Base-by-base conservation (phyloP, 345 rosid species). In the Eucalyptus coolabah region DNA sequence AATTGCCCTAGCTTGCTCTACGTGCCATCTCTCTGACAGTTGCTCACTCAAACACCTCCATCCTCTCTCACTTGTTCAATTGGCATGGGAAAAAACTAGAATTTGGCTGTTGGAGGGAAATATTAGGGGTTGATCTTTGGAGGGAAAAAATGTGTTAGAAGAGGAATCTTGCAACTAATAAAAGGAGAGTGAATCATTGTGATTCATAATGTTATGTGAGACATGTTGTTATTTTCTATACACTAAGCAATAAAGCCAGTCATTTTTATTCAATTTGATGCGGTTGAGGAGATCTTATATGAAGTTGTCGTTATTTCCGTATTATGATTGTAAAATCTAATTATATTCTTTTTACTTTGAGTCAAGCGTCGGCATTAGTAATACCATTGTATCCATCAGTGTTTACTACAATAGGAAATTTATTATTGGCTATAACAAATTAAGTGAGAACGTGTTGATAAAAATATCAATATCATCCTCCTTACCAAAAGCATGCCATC, bases 281-380 rank as follows among this genome's bases (percentile, higher is more conserved):
- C 0, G 0, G 2, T 56, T 1, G 30, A 1, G 12, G 13, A 24
- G 13, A 4, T 56, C 63, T 56, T 9, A 56, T 24, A 56, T 56
- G 30, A 56, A 56, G 10, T 1, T 56, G 0, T 56, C 1, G 0
- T 56, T 14, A 9, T 56, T 56, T 56, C 0, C 24, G 1, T 3
- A 56, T 4, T 4, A 3, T 56, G 28, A 3, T 24, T 0, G 1
- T 4, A 24, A 56, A 56, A 56, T 56, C 28, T 56, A 56, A 9
- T 56, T 56, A 9, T 9, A 4, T 56, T 23, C 0, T 24, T 56
- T 56, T 56, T 24, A 56, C 11, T 56, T 23, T 9, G 1, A 56
- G 30, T 9, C 2, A 0, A 54, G 5, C 28, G 0, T 54, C 3
- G 0, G 6, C 28, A 56, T 9, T 2, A 1, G 12, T 56, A 3